These are phyloP conservation scores for Penicillium sp. DNA, from an alignment of 2,329 filamentous ascomycete species.

Conservation along the genomic window DNA sequence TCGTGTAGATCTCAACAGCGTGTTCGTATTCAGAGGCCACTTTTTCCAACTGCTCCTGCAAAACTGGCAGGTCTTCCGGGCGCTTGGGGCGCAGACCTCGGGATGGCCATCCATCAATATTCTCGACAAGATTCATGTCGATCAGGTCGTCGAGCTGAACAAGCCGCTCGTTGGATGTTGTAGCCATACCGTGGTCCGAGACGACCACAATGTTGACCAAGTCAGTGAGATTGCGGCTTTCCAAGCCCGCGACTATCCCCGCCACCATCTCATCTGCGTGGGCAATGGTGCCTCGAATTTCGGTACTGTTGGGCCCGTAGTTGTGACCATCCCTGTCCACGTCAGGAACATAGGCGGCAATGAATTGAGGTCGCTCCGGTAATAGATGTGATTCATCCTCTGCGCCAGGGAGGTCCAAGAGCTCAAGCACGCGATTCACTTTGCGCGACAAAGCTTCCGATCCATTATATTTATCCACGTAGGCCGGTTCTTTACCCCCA, in stretches of 20 bases:
- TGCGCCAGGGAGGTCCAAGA: slow-evolving; percentile 74
- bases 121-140: slow-evolving; percentile 69
- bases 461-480: slow-evolving; percentile 78
- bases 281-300: slow-evolving; percentile 72
- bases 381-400: slow-evolving; percentile 51
- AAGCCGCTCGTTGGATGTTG: slow-evolving; percentile 71
- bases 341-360: slow-evolving; percentile 90
- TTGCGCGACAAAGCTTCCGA: slow-evolving; percentile 70
- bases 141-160: slow-evolving; percentile 88
- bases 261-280: slow-evolving; percentile 80
- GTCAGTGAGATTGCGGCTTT: slow-evolving; percentile 73
- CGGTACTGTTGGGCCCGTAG: slow-evolving; percentile 90
- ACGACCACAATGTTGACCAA: slow-evolving; percentile 96
- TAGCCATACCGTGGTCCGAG: slow-evolving; percentile 97
- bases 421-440: slow-evolving; percentile 70
- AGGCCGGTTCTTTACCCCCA: slow-evolving; percentile 65
- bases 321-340: slow-evolving; percentile 82
- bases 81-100: slow-evolving; percentile 80
- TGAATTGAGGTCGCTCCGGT: slow-evolving; percentile 73
- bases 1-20: slow-evolving; percentile 80
- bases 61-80: slow-evolving; percentile 56
- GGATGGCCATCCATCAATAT: slow-evolving; percentile 90
- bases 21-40: slow-evolving; percentile 54
- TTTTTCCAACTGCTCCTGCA: slow-evolving; percentile 58
- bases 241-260: slow-evolving; percentile 67